Evolutionary conservation across 192 early-diverging fungal genomes (phyloP), one percentile per base, ranked within the genome.

Genomic region (Coemansia sp.): DNA sequence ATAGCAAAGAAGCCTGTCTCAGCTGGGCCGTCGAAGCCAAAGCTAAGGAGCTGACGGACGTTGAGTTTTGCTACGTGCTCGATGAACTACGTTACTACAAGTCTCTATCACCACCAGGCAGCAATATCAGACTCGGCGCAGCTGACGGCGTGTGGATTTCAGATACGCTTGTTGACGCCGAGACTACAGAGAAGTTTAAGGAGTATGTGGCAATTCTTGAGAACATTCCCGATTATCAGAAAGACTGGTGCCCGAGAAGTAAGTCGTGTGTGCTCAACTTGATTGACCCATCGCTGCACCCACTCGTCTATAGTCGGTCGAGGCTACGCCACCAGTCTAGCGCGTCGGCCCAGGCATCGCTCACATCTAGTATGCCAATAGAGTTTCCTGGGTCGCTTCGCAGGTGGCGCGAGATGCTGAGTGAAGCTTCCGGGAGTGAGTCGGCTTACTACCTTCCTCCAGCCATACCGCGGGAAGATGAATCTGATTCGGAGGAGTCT

Each of bases 251-350:
- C 74, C 16, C 62, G 73, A 50, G 24, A 24, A 24, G 24, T 24
- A 24, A 24, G 24, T 67, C 84, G 22, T 78, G 78, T 64, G 80
- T 88, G 18, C 75, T 86, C n/a, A 79, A 86, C 47, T 76, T 88
- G 4, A 78, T 88, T 15, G 78, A 88, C 65, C 87, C 83, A 15
- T 86, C 85, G 61, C 72, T 88, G n/a, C 85, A 65, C 58, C 80
- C 82, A 46, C 69, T 88, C 1, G 52, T 83, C 27, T 83, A 83
- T 64, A 15, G 20, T 2, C n/a, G 40, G 6, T 72, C 80, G 2
- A 60, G 31, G 22, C 29, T 83, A 11, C 36, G 74, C 1, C 27
- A 34, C 9, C 57, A 62, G 53, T 66, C 75, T 0, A 83, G 74
- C 16, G 3, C 46, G 33, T 75, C 75, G 24, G 70, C 73, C 0